Base-by-base conservation (phyloP, 352 stramenopile species). In the Saprolegnia diclina region DNA sequence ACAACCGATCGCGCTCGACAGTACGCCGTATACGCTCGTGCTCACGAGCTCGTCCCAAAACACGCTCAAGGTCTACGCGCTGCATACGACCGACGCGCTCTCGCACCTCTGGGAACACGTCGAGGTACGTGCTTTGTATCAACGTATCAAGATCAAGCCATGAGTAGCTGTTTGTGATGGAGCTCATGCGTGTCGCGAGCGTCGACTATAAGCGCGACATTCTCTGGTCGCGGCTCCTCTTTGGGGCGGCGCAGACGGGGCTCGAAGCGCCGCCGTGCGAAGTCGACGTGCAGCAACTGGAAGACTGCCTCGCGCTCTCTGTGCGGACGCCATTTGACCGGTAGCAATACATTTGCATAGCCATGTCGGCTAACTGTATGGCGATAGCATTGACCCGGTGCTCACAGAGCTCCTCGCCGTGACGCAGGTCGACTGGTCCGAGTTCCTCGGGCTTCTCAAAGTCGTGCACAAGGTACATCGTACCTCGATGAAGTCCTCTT, bases 171-270 rank as follows among this genome's bases (percentile, higher is more conserved):
- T 95, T 92, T 66, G 79, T 85, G 9, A 78, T 80, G 46, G 85
- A 95, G 69, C 71, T 94, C 9, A 89, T 95, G 64, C 78, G 79
- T n/a, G 81, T 89, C 14, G 86, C 87, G 18, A 77, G 76, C 11
- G 78, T 88, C 62, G 85, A 95, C 74, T 95, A 95, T 55, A 83
- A 92, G 57, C 85, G 87, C 40, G 87, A 95, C 64, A 65, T 95
- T 56, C 70, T 95, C 37, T 95, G 87, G 87, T 90, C 87, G 66
- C 84, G 84, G 5, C 66, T 95, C 65, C 72, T 95, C 5, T 90
- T 59, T 59, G 52, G 52, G 3, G 24, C 88, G 69, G 81, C 87
- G 29, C 82, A 90, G 56, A 76, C 68, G 22, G 18, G 11, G 14
- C 63, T 69, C 19, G 26, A 56, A 1, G 35, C 52, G n/a, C 50